Evolutionary conservation across 768 basidiomycete genomes (phyloP).

Genomic region (Tricholoma furcatifolium): DNA sequence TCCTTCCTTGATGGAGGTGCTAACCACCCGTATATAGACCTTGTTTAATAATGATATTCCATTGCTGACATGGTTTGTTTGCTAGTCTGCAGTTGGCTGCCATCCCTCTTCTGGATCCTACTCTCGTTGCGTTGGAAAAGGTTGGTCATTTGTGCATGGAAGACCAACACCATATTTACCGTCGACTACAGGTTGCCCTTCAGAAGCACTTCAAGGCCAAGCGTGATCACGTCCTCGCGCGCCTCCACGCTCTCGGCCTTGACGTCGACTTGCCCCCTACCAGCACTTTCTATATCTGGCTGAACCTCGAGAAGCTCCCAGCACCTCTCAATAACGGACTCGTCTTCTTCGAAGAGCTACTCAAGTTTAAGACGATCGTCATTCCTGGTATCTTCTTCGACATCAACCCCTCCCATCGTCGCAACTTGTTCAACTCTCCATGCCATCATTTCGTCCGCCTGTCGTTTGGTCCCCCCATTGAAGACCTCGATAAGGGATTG

Average conservation of each 20-base stretch:
- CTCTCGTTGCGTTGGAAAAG: slow-evolving; percentile 69
- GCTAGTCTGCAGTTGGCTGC: slow-evolving; percentile 84
- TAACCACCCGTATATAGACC: slow-evolving; percentile 74
- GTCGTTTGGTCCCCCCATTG: slow-evolving; percentile 81
- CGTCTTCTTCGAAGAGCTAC: slow-evolving; percentile 91
- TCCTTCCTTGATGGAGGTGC: slow-evolving; percentile 95
- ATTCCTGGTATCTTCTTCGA: slow-evolving; percentile 93
- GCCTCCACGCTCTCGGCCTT: slow-evolving; percentile 77
- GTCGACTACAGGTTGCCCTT: slow-evolving; percentile 57
- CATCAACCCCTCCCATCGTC: slow-evolving; percentile 76
- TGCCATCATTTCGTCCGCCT: slow-evolving; percentile 89
- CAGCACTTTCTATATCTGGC: slow-evolving; percentile 94
- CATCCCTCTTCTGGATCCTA: slow-evolving; percentile 75
- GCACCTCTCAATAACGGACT: slow-evolving; percentile 86
- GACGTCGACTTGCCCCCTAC: slow-evolving; percentile 74
- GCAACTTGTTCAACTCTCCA: slow-evolving; percentile 87
- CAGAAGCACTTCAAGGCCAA: slow-evolving; percentile 91
- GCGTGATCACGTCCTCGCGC: slow-evolving; percentile 82
- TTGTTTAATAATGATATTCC: neutral
- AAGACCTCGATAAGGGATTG: slow-evolving; percentile 78
- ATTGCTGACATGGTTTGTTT: neutral
- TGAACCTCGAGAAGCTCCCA: slow-evolving; percentile 78
- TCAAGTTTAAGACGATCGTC: slow-evolving; percentile 89
- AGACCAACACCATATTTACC: neutral
- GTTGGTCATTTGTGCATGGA: slow-evolving; percentile 21